A percentile compares a stretch with the other conserved stretches of the same genome.
Conservation (phyloP, 164 flowering plant genomes). For the Stephania yunnanensis region DNA sequence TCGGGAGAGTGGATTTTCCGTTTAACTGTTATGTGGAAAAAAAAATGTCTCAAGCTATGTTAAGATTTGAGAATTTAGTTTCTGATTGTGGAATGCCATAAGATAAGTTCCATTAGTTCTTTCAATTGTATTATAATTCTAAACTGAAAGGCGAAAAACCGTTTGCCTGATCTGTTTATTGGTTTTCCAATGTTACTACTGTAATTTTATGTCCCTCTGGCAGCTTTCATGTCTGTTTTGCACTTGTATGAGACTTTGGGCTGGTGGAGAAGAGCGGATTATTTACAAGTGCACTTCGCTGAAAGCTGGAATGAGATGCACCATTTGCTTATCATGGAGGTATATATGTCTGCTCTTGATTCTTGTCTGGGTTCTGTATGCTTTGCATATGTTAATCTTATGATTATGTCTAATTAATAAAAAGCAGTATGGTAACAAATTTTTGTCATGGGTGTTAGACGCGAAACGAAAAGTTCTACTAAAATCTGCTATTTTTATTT, state of each 20-base stretch:
- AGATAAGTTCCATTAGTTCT: not conserved
- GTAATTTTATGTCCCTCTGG: slow-evolving; percentile 17
- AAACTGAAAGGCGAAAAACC: not conserved
- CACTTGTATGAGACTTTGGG: slow-evolving; percentile 98
- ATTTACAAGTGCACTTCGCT: slow-evolving; percentile 95
- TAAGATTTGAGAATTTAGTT: not conserved
- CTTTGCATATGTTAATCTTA: not conserved
- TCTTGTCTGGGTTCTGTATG: not conserved
- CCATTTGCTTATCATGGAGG: slow-evolving; percentile 98
- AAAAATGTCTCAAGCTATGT: not conserved
- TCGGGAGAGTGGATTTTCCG: not conserved
- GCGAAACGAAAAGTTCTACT: too few species aligned
- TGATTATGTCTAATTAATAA: not conserved
- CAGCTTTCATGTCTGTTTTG: slow-evolving; percentile 93
- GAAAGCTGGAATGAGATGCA: slow-evolving; percentile 99
- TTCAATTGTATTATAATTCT: not conserved
- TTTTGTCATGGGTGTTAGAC: too few species aligned
- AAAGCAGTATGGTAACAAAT: not conserved
- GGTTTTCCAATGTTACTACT: not conserved
- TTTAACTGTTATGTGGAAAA: not conserved
- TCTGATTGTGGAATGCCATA: not conserved
- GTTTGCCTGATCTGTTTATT: not conserved
- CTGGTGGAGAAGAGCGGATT: slow-evolving; percentile 99
- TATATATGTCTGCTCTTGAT: slow-evolving; percentile 20
- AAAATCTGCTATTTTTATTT: too few species aligned